Conservation (phyloP, 1,284 basidiomycete genomes). For the Fomes fomentarius region DNA sequence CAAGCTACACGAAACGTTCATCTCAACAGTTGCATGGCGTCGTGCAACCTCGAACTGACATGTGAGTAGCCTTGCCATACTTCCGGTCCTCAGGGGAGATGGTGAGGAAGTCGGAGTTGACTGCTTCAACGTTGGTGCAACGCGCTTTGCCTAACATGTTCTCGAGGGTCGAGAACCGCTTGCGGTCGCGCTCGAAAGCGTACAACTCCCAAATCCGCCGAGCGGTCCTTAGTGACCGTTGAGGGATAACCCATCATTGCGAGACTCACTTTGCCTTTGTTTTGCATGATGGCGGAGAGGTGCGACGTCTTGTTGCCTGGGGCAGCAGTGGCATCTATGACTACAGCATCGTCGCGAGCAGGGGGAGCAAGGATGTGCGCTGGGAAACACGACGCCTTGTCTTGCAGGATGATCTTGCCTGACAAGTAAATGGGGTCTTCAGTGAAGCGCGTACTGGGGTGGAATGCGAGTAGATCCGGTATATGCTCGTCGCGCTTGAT, state of each 20-base stretch:
- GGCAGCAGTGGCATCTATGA: slow-evolving; percentile 95
- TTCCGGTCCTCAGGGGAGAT: slow-evolving; percentile 65
- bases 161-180: slow-evolving; percentile 79
- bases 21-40: not conserved
- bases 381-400: slow-evolving; percentile 98
- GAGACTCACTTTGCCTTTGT: slow-evolving; percentile 69
- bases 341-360: slow-evolving; percentile 49
- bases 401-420: slow-evolving; percentile 92
- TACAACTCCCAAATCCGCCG: slow-evolving; percentile 54
- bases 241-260: not conserved
- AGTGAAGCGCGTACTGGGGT: slow-evolving; percentile 63
- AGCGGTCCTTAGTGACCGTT: not conserved
- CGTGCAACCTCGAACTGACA: slow-evolving; percentile 57
- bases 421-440: slow-evolving; percentile 64
- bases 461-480: slow-evolving; percentile 79
- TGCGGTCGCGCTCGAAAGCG: slow-evolving; percentile 85
- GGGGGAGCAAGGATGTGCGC: slow-evolving; percentile 80
- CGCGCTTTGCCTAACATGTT: slow-evolving; percentile 82
- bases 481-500: slow-evolving; percentile 83
- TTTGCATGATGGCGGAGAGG: slow-evolving; percentile 84
- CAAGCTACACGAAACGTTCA: slow-evolving; percentile 49
- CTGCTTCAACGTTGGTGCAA: slow-evolving; percentile 77
- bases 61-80: slow-evolving; percentile 76
- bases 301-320: slow-evolving; percentile 99
- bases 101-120: slow-evolving; percentile 81